Percentiles rank a stretch among this genome's conserved stretches.
Conservation (phyloP, 805 yeast genomes). For the Schwanniomyces vanrijiae region DNA sequence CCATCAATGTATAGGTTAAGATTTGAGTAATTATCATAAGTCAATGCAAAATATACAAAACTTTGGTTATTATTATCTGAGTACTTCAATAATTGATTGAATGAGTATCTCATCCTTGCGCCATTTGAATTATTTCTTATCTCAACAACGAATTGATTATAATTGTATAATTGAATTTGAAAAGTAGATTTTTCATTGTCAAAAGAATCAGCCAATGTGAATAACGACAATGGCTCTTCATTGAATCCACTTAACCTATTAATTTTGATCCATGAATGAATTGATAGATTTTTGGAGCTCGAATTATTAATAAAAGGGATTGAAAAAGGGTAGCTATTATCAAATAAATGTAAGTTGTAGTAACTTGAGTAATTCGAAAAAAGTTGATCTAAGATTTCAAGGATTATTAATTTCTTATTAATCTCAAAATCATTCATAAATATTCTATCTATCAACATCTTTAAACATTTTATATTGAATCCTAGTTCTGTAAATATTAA, state of each 20-base stretch:
- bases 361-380: constrained; percentile 24
- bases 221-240: constrained; percentile 17
- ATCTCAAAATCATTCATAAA: constrained; percentile 6
- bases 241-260: constrained; percentile 10
- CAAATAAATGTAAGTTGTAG: constrained; percentile 28
- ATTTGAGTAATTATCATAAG: constrained; percentile 36
- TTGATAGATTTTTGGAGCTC: constrained; percentile 27
- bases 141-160: constrained; percentile 30
- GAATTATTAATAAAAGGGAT: constrained; percentile 19
- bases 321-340: constrained; percentile 15
- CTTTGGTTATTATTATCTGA: constrained; percentile 14
- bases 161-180: constrained; percentile 27
- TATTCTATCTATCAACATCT: constrained; percentile 19
- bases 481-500: constrained; percentile 34
- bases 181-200: constrained; percentile 20
- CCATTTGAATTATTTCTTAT: constrained; percentile 21
- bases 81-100: constrained; percentile 28
- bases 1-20: constrained; percentile 52
- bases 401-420: constrained; percentile 12
- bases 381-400: constrained; percentile 22
- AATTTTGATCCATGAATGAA: constrained; percentile 43
- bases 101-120: constrained; percentile 29
- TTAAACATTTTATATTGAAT: constrained; percentile 22
- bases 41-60: constrained; percentile 32
- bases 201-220: constrained; percentile 28